Base-by-base conservation (phyloP, 345 rosid species). In the Barbarea vulgaris region DNA sequence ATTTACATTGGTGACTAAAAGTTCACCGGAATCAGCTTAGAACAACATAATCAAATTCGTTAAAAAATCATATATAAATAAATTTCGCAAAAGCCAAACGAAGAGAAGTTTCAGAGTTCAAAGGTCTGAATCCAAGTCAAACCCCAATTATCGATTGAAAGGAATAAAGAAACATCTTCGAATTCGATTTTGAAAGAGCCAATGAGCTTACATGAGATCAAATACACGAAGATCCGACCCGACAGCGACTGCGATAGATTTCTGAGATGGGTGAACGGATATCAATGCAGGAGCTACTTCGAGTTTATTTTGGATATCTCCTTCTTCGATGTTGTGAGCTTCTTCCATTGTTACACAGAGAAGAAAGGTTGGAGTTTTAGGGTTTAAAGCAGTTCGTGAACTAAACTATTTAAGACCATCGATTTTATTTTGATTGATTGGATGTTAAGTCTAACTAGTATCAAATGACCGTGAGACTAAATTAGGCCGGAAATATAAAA, bases 201-300 rank as follows among this genome's bases (percentile, higher is more conserved):
- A 50, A 17, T 60, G 53, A 41, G 72, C 86, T 73, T 77, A 92
- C 97, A 56, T 77, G 72, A 92, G 88, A 75, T 92, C 86, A 81
- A 87, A 90, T 58, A 88, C 81, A 59, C 96, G 97, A 72, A 95
- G 97, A 83, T 90, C 96, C 17, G 90, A 83, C 3, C 96, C 97
- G 59, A 90, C 89, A 13, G 97, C 80, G 46, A 95, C 90, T 6
- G 86, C 85, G 7, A 92, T 87, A 0, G 94, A 89, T 52, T 80
- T 76, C 71, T 88, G 98, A 68, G 73, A 46, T 9, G 97, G 97
- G 62, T 95, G 94, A 34, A 87, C 84, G 5, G 91, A 66, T 24
- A 92, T 77, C 18, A 92, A 81, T 34, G 99, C 96, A 9, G 96
- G 97, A 70, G 98, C 91, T 41, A 85, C 93, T 76, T 90, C 96